Evolutionary conservation across 2,329 filamentous ascomycete species (phyloP).

Genomic region (Sporothrix pallida): DNA sequence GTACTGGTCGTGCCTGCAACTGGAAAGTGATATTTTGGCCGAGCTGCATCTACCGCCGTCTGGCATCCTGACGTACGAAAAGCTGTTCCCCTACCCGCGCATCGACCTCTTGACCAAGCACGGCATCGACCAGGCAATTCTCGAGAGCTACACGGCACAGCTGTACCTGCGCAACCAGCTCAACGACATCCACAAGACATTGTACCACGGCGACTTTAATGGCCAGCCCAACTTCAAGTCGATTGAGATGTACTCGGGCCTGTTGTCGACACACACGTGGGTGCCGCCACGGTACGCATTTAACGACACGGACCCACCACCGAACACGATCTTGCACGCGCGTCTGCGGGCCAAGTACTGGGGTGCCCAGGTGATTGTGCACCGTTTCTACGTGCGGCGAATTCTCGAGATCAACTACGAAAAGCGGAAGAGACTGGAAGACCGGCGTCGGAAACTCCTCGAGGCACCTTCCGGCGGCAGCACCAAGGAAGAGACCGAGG

Average conservation of each 20-base stretch:
- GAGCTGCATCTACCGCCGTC: constrained; percentile 73
- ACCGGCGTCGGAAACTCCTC: constrained; percentile 34
- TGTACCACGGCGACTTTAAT: constrained; percentile 51
- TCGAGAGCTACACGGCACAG: constrained; percentile 67
- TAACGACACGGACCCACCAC: constrained; percentile 66
- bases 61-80: constrained; percentile 65
- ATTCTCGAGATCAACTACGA: constrained; percentile 57
- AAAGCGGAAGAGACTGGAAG: constrained; percentile 34
- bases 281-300: constrained; percentile 61
- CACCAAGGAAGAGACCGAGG: background rate
- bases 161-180: constrained; percentile 68
- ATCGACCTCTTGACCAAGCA: constrained; percentile 52
- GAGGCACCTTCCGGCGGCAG: constrained; percentile 16
- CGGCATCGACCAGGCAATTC: constrained; percentile 55
- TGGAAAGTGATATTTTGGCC: constrained; percentile 80
- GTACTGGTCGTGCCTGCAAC: constrained; percentile 91
- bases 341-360: constrained; percentile 93
- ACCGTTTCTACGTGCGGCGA: constrained; percentile 72
- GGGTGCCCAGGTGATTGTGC: constrained; percentile 87
- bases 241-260: constrained; percentile 50
- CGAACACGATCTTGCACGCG: constrained; percentile 77
- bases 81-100: constrained; percentile 71
- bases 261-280: constrained; percentile 47
- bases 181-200: constrained; percentile 65
- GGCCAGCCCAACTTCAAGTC: constrained; percentile 48